phyloP scores from a whole-genome alignment of 2,329 filamentous ascomycete species.

The Fusarium drepaniforme region DNA sequence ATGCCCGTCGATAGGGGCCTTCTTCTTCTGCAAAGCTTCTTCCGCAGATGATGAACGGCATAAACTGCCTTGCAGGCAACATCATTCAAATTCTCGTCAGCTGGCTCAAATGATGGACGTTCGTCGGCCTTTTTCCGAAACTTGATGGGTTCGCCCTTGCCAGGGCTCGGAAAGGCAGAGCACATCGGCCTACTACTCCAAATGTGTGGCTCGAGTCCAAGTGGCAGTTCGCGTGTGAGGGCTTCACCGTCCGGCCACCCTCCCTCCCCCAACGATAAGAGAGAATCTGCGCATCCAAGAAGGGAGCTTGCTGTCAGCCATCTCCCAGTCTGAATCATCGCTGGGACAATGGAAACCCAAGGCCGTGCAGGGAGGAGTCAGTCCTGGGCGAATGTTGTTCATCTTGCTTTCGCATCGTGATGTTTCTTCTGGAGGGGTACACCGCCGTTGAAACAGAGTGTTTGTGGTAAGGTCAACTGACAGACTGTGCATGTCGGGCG shows the following conservation, averaged over 20 bases:
- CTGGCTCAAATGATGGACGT: background rate
- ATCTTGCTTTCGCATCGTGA: background rate
- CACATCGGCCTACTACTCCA: too few species aligned
- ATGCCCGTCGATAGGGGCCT: too few species aligned
- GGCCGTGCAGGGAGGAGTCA: too few species aligned
- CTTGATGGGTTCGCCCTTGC: too few species aligned
- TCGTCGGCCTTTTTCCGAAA: too few species aligned
- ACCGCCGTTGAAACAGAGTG: background rate
- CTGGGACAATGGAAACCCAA: background rate
- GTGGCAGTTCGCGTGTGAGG: background rate
- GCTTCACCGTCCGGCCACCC: conserved; percentile 9
- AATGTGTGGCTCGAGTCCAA: too few species aligned
- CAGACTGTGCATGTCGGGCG: too few species aligned
- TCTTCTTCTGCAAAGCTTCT: background rate
- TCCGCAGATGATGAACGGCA: background rate
- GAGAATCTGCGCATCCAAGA: too few species aligned
- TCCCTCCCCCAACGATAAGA: background rate
- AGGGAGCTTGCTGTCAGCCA: background rate
- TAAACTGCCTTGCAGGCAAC: background rate
- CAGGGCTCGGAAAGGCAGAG: too few species aligned
- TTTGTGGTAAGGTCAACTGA: background rate
- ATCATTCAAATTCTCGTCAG: too few species aligned
- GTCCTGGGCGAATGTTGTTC: too few species aligned
- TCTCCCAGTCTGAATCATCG: conserved; percentile 30
- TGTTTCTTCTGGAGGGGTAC: background rate